Conservation (phyloP, 352 stramenopile species). For the Phytopythium cucurbitacearum region DNA sequence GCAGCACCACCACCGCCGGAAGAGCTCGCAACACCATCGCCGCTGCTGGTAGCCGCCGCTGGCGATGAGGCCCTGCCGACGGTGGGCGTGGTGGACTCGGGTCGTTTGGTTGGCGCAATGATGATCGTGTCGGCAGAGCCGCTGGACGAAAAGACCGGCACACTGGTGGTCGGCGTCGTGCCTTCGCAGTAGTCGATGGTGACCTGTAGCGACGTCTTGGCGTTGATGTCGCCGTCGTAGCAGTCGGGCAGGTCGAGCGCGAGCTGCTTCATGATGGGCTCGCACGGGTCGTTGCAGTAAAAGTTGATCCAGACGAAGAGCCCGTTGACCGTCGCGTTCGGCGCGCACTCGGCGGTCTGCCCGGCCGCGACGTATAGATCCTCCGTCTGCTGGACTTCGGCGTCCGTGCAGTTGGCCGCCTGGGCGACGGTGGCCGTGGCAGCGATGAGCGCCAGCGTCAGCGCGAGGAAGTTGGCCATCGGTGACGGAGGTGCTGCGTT, state of each 20-base stretch:
- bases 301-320: slow-evolving; percentile 3
- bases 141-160: not conserved
- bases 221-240: slow-evolving; percentile 1
- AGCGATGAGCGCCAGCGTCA: not conserved
- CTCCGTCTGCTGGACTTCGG: not conserved
- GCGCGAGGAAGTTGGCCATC: not conserved
- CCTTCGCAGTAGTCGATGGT: not conserved
- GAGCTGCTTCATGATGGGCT: slow-evolving; percentile 2
- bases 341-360: slow-evolving; percentile 2
- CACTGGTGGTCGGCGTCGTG: not conserved
- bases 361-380: not conserved
- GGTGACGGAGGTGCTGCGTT: not conserved
- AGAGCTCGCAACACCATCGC: not conserved
- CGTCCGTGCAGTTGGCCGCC: slow-evolving; percentile 1
- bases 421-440: not conserved
- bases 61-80: not conserved
- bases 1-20: too few species aligned
- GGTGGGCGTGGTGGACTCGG: not conserved
- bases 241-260: slow-evolving; percentile 1
- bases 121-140: slow-evolving; percentile 1
- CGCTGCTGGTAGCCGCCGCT: not conserved
- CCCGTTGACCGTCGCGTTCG: slow-evolving; percentile 3
- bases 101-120: not conserved
- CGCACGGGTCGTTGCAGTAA: slow-evolving; percentile 1
- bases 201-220: not conserved